Percentiles rank a stretch among this genome's conserved stretches.
Conservation (phyloP, 2,329 filamentous ascomycete genomes). For the Elsinoe arachidis region DNA sequence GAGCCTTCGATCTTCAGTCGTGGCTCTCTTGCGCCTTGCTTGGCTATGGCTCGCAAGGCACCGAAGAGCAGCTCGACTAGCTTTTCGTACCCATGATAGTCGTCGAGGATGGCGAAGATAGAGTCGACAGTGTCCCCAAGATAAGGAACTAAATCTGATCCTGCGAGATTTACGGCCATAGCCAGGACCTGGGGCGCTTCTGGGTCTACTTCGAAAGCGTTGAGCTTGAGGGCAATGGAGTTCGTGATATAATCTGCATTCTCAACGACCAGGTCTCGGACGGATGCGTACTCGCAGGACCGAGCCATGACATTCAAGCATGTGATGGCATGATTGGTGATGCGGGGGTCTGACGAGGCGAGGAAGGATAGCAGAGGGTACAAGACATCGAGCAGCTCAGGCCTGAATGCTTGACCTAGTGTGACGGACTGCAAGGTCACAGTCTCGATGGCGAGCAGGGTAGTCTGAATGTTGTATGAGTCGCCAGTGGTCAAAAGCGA, state of each 20-base stretch:
- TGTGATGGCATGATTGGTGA: constrained; percentile 74
- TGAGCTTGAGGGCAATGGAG: constrained; percentile 77
- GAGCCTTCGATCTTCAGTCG: constrained; percentile 38
- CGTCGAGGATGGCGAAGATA: constrained; percentile 87
- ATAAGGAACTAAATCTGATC: constrained; percentile 72
- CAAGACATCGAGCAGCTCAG: constrained; percentile 80
- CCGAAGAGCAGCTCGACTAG: constrained; percentile 80
- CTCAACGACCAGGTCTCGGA: constrained; percentile 71
- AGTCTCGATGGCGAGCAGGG: constrained; percentile 73
- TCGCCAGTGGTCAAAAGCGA: constrained; percentile 44
- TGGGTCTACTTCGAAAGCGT: constrained; percentile 84
- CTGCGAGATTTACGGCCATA: constrained; percentile 90
- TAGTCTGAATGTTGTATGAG: constrained; percentile 58
- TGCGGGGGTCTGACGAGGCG: constrained; percentile 56
- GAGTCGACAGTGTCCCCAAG: constrained; percentile 85
- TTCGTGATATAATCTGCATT: constrained; percentile 98
- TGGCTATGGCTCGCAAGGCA: constrained; percentile 72
- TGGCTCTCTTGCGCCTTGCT: constrained; percentile 61
- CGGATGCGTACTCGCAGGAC: constrained; percentile 64
- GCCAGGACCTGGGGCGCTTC: constrained; percentile 81
- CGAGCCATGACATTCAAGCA: constrained; percentile 72
- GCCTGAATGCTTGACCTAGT: constrained; percentile 60
- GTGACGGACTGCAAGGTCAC: constrained; percentile 66
- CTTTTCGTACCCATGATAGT: constrained; percentile 83
- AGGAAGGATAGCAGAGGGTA: constrained; percentile 88